Percentiles rank a stretch among this genome's conserved stretches.
Evolutionary conservation across 768 basidiomycete genomes (phyloP).

Genomic region (Tylopilus vinaceipallidus): DNA sequence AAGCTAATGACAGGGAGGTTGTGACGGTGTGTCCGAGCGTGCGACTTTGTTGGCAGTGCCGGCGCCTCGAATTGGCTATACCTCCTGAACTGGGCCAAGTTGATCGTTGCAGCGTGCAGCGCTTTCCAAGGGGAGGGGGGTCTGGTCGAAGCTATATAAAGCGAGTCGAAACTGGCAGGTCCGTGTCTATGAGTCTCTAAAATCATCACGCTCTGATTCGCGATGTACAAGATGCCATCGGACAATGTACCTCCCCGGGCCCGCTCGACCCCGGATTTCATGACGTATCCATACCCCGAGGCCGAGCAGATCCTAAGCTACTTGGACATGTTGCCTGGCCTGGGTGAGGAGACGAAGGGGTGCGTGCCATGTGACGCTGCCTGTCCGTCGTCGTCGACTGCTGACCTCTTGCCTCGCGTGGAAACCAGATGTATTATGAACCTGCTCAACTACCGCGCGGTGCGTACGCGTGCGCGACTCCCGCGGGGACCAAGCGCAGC

Average conservation of each 20-base stretch:
- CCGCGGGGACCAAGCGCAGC: slow-evolving; percentile 67
- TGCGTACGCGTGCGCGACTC: slow-evolving; percentile 34
- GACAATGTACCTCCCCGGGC: slow-evolving; percentile 5
- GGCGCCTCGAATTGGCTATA: too few relatives aligned
- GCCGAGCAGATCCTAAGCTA: neutral
- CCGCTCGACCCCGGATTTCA: slow-evolving; percentile 9
- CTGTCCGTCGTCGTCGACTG: neutral
- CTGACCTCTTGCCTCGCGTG: neutral
- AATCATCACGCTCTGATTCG: too few relatives aligned
- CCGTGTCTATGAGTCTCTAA: too few relatives aligned
- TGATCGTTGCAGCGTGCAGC: slow-evolving; percentile 6
- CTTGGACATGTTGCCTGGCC: slow-evolving; percentile 10
- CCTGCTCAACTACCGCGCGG: slow-evolving; percentile 27
- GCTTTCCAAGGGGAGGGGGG: too few relatives aligned
- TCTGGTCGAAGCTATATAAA: too few relatives aligned
- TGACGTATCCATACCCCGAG: slow-evolving; percentile 20
- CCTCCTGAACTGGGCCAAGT: neutral
- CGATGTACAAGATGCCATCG: slow-evolving; percentile 12
- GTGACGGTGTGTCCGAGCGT: too few relatives aligned
- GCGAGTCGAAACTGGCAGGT: too few relatives aligned
- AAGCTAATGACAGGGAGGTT: slow-evolving; percentile 1
- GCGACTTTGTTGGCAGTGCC: too few relatives aligned
- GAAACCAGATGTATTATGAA: slow-evolving; percentile 25
- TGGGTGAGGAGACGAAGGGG: slow-evolving; percentile 25
- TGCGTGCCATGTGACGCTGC: slow-evolving; percentile 3